Percentiles rank a stretch among this genome's conserved stretches.
phyloP scores from a whole-genome alignment of 2,329 filamentous ascomycete species.

The Dendrostoma leiphaemia region DNA sequence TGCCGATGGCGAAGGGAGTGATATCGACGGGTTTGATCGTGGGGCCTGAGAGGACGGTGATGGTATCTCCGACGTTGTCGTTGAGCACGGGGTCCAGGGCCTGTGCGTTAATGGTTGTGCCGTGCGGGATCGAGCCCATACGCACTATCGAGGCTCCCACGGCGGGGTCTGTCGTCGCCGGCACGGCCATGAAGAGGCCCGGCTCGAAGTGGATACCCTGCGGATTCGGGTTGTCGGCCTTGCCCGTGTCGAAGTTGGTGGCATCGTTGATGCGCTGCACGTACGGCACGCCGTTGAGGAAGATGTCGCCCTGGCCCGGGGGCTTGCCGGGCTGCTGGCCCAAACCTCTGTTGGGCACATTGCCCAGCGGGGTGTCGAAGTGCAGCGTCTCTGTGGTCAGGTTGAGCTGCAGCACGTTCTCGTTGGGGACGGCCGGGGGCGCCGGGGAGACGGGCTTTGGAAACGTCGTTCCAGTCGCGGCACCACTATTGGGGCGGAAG shows the following conservation, averaged over 20 bases:
- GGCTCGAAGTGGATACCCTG: slow-evolving; percentile 38
- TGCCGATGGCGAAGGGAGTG: slow-evolving; percentile 24
- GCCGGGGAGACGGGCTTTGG: slow-evolving; percentile 11
- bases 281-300: slow-evolving; percentile 35
- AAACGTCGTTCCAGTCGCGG: slow-evolving; percentile 21
- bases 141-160: slow-evolving; percentile 28
- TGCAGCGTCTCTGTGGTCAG: slow-evolving; percentile 33
- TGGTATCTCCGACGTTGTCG: neutral
- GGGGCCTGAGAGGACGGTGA: slow-evolving; percentile 20
- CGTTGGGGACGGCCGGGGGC: slow-evolving; percentile 17
- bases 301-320: slow-evolving; percentile 35
- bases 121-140: slow-evolving; percentile 42
- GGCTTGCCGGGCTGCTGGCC: neutral
- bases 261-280: slow-evolving; percentile 34
- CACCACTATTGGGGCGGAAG: slow-evolving; percentile 30
- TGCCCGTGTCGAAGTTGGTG: slow-evolving; percentile 25
- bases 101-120: slow-evolving; percentile 42
- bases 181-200: slow-evolving; percentile 39
- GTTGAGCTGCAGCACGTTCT: slow-evolving; percentile 37
- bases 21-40: slow-evolving; percentile 23
- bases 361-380: slow-evolving; percentile 31
- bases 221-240: slow-evolving; percentile 22
- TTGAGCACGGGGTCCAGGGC: slow-evolving; percentile 22
- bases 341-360: slow-evolving; percentile 37
- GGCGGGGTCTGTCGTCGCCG: slow-evolving; percentile 22